Evolutionary conservation across 2,329 filamentous ascomycete genomes (phyloP), one percentile per base, ranked within the genome.

Genomic region (Tolypocladium capitatum): DNA sequence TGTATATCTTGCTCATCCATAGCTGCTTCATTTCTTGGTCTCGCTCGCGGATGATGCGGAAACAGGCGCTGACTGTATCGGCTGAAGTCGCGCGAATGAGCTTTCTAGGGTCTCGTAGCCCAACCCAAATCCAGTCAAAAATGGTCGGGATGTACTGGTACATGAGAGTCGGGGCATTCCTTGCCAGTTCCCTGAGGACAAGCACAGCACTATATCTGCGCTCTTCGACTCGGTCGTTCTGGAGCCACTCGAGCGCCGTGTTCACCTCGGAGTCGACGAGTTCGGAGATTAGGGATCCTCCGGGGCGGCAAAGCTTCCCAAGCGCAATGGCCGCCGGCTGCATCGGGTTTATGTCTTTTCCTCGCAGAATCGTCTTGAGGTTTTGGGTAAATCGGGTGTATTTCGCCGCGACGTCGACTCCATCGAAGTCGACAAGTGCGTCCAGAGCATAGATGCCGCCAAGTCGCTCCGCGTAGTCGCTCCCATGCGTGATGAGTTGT

Each of bases 181-280:
- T 82, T 7, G 90, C 89, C 49, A 98, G 75, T 63, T 98, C 92
- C 49, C 90, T 81, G 47, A 98, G 77, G 31, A 95, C 83, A 24
- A 98, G 76, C 8, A 95, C 91, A 18, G 92, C 90, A 49, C 90
- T 91, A 62, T 97, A 96, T 57, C 92, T 80, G 56, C 91, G 79
- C 62, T 91, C 91, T 69, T 98, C 92, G 57, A 94, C 83, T 55
- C 91, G 80, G 63, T 97, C 94, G 44, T 90, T 90, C 62, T 97
- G 91, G 49, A 98, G 78, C 86, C 90, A 97, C 69, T 98, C 92
- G 47, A 98, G 74, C 2, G 94, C 90, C 18, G 89, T 92, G 65
- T 96, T 94, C 52, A 97, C 90, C 67, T 98, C 91, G 47, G 89
- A 91, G 62, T 98, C 92, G 49, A 98, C 92, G 47, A 98, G 73